Conservation (phyloP, 1,284 basidiomycete species). For the Trichosporon sp. region DNA sequence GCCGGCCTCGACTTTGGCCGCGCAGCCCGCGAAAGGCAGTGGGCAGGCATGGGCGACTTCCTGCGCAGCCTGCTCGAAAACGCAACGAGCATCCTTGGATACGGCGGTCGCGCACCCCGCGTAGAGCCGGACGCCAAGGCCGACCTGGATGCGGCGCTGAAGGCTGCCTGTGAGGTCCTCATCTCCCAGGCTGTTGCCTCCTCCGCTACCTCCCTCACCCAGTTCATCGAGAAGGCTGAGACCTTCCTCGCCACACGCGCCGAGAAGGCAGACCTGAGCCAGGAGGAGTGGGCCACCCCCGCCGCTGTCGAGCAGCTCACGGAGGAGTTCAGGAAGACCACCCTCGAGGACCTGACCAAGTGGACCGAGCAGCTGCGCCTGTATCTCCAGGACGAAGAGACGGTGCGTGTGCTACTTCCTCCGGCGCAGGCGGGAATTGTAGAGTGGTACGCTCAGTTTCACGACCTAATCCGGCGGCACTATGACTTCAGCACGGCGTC, state of each 20-base stretch:
- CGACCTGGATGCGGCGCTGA: conserved; percentile 81
- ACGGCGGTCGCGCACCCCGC: conserved; percentile 36
- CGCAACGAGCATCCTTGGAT: conserved; percentile 68
- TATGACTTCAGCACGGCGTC: conserved; percentile 58
- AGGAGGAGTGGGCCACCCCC: conserved; percentile 60
- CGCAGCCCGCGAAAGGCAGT: conserved; percentile 54
- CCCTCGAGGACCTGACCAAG: conserved; percentile 61
- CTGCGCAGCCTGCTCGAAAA: conserved; percentile 70
- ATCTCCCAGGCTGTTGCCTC: conserved; percentile 67
- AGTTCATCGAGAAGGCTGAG: conserved; percentile 64
- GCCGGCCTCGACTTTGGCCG: conserved; percentile 69
- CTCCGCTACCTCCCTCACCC: conserved; percentile 62
- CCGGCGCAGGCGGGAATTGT: conserved; percentile 73
- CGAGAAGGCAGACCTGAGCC: conserved; percentile 57
- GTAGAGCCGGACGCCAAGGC: conserved; percentile 57
- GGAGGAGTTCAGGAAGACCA: conserved; percentile 61
- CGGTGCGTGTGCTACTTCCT: conserved; percentile 72
- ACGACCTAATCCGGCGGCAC: conserved; percentile 60
- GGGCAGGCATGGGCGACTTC: conserved; percentile 64
- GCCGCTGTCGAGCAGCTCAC: conserved; percentile 60
- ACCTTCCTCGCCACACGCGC: conserved; percentile 44
- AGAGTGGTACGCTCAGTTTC: conserved; percentile 71
- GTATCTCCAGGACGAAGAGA: conserved; percentile 77
- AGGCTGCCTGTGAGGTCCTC: conserved; percentile 76
- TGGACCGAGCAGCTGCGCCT: conserved; percentile 65